Evolutionary conservation across 192 early-diverging fungal genomes (phyloP).

Genomic region (Mortierella antarctica): DNA sequence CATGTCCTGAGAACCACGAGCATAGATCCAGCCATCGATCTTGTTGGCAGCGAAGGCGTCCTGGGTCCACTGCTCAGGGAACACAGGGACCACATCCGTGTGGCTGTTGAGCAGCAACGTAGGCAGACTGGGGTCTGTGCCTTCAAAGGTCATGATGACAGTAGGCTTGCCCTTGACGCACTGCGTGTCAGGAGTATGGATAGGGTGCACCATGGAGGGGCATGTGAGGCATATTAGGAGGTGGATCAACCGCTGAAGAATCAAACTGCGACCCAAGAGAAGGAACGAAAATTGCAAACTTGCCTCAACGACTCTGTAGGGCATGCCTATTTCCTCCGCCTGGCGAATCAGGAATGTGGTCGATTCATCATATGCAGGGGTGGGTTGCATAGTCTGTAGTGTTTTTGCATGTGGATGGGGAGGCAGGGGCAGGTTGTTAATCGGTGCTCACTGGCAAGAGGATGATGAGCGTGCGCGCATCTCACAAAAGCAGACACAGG

Average conservation of each 20-base stretch:
- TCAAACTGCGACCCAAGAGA: background rate
- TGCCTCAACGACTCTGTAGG: constrained; percentile 58
- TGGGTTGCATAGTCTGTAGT: constrained; percentile 77
- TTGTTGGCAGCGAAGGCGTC: constrained; percentile 81
- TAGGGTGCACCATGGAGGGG: background rate
- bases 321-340: constrained; percentile 77
- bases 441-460: too few relatives aligned
- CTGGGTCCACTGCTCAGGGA: constrained; percentile 76
- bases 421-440: too few relatives aligned
- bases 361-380: constrained; percentile 79
- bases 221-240: background rate
- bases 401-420: too few relatives aligned
- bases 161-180: constrained; percentile 75
- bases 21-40: constrained; percentile 75
- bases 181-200: constrained; percentile 29
- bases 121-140: constrained; percentile 65
- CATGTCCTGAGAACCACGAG: constrained; percentile 93
- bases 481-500: too few relatives aligned
- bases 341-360: constrained; percentile 71
- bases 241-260: background rate
- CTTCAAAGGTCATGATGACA: constrained; percentile 77
- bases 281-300: background rate
- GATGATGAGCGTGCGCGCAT: too few relatives aligned
- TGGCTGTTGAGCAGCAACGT: constrained; percentile 86
- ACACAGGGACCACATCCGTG: constrained; percentile 93